Evolutionary conservation across 73 alveolate species (phyloP).

Genomic region (Uronychia binucleata): DNA sequence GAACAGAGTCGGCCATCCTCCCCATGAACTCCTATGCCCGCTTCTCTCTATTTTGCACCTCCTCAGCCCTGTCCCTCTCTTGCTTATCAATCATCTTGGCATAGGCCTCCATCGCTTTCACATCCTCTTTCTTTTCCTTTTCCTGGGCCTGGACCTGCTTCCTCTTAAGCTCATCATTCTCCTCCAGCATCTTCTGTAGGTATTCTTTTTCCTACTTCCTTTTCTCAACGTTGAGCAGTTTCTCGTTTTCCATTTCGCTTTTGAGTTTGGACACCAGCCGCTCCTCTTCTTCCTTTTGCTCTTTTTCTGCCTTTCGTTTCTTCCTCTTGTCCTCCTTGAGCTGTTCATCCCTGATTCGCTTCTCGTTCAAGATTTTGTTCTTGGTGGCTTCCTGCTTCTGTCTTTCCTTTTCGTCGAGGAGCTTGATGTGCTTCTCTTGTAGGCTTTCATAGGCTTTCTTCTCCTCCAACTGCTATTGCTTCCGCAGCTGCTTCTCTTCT

Average conservation of each 20-base stretch:
- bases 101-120: slow-evolving; percentile 50
- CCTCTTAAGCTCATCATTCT: slow-evolving; percentile 6
- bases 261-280: not conserved
- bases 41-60: slow-evolving; percentile 52
- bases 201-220: slow-evolving; percentile 12
- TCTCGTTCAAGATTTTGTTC: slow-evolving; percentile 26
- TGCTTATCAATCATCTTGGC: slow-evolving; percentile 64
- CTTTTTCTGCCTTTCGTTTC: slow-evolving; percentile 15
- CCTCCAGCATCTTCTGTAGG: slow-evolving; percentile 10
- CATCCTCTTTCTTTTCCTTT: slow-evolving; percentile 24
- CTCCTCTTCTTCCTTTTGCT: slow-evolving; percentile 16
- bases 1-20: slow-evolving; percentile 66
- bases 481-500: slow-evolving; percentile 47
- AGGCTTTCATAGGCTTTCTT: slow-evolving; percentile 25
- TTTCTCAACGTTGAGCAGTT: not conserved
- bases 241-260: slow-evolving; percentile 6
- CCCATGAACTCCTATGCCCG: slow-evolving; percentile 61
- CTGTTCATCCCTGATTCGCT: slow-evolving; percentile 32
- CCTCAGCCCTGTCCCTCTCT: slow-evolving; percentile 54
- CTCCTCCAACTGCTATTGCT: slow-evolving; percentile 45
- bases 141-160: not conserved
- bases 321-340: slow-evolving; percentile 27
- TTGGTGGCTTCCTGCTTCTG: slow-evolving; percentile 8
- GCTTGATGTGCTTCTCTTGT: slow-evolving; percentile 27
- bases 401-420: slow-evolving; percentile 33